Conservation (phyloP, 1,139 yeast genomes). For the Tardiomyces depauwii region DNA sequence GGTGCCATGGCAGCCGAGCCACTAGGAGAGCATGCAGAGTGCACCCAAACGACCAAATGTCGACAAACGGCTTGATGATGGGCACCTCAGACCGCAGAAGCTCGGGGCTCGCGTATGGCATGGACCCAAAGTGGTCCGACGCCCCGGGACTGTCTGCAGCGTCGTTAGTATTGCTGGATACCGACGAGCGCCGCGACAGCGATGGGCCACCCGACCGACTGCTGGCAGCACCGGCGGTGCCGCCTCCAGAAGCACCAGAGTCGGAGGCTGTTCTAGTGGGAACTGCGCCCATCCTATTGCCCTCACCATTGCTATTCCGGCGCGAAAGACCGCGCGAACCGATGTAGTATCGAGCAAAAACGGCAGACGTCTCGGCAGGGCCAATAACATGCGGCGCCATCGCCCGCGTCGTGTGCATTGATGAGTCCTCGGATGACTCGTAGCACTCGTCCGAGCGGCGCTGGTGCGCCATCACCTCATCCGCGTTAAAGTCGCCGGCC, state of each 20-base stretch:
- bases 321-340: not conserved
- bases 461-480: slow-evolving; percentile 2
- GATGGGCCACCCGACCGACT: not conserved
- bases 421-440: not conserved
- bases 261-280: not conserved
- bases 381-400: slow-evolving; percentile 12
- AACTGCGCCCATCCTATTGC: too few relatives aligned
- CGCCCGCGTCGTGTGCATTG: not conserved
- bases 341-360: slow-evolving; percentile 13
- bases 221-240: too few relatives aligned
- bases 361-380: slow-evolving; percentile 19
- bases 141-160: not conserved
- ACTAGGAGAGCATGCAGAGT: slow-evolving; percentile 59
- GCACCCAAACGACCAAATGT: slow-evolving; percentile 88
- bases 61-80: slow-evolving; percentile 63
- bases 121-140: slow-evolving; percentile 51
- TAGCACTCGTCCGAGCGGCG: too few relatives aligned
- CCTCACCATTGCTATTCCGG: not conserved
- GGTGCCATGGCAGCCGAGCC: slow-evolving; percentile 74
- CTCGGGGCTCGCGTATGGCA: slow-evolving; percentile 92
- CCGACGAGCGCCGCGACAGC: not conserved
- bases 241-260: not conserved
- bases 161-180: not conserved
- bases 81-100: slow-evolving; percentile 55
- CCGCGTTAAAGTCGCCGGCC: slow-evolving; percentile 2